Percentiles rank a stretch among this genome's conserved stretches.
These are phyloP conservation scores for Pelargonium myrrhifolium DNA, from an alignment of 441 rosid species.

Conservation along the genomic window DNA sequence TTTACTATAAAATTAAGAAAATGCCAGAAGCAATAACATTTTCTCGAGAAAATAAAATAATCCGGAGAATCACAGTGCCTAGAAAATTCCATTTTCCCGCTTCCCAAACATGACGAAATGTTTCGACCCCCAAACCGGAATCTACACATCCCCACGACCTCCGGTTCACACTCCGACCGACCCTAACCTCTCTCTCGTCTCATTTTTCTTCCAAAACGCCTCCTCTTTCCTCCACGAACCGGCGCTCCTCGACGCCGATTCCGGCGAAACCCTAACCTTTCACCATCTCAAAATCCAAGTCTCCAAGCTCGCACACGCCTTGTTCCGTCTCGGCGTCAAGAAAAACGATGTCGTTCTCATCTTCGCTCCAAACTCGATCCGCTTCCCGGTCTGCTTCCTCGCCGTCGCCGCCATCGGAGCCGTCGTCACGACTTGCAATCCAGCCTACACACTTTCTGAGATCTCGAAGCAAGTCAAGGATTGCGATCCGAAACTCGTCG, in stretches of 20 bases:
- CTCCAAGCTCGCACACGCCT: slow-evolving; percentile 50
- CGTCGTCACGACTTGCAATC: slow-evolving; percentile 64
- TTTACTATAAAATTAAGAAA: too few species aligned
- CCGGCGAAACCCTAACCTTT: slow-evolving; percentile 43
- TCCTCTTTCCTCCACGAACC: slow-evolving; percentile 41
- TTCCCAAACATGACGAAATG: neutral
- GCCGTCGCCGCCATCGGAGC: slow-evolving; percentile 59
- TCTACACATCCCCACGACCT: slow-evolving; percentile 67
- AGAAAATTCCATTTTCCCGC: too few species aligned
- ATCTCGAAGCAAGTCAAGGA: slow-evolving; percentile 59
- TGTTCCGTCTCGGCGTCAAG: slow-evolving; percentile 51
- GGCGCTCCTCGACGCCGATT: slow-evolving; percentile 61
- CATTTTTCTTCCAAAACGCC: slow-evolving; percentile 50
- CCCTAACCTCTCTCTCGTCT: slow-evolving; percentile 49
- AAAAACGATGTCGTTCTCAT: slow-evolving; percentile 61
- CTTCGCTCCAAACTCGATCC: slow-evolving; percentile 69
- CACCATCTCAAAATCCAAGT: slow-evolving; percentile 49
- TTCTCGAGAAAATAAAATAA: too few species aligned
- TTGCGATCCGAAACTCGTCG: slow-evolving; percentile 54
- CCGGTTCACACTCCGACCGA: slow-evolving; percentile 44
- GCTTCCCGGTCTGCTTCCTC: slow-evolving; percentile 66
- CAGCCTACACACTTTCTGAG: slow-evolving; percentile 54
- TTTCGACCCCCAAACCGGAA: slow-evolving; percentile 21
- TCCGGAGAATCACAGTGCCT: too few species aligned
- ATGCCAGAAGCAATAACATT: too few species aligned